Base-by-base conservation (phyloP, 2,329 filamentous ascomycete species). In the Penicillium sp. region DNA sequence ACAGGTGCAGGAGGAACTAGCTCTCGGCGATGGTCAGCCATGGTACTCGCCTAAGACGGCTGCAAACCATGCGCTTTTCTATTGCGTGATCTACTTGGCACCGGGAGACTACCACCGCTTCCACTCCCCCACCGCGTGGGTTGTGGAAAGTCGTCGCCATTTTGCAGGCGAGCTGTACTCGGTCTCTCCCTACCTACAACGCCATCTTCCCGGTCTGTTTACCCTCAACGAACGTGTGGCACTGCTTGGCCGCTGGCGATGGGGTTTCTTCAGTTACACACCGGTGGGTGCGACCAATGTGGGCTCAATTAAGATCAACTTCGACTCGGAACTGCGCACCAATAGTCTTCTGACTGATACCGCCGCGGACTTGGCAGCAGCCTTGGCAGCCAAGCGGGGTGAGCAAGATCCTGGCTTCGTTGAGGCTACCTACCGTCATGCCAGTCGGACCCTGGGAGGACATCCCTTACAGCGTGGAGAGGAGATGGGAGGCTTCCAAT, bases 81-180 rank as follows among this genome's bases (percentile, higher is more conserved):
- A 98, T 76, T 90, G 83, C 59, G 96, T 99, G 61, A 87, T 99
- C 70, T 99, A 99, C 77, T 86, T 99, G 44, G 95, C 96, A 0
- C 95, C 95, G 0, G 95, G 95, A 49, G 96, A 99, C 79, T 99
- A 99, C 78, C 95, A 99, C 78, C 90, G 93, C 63, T 99, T 98
- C 80, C 96, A 99, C 79, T 96, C 91, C 1, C 95, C 95, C 0
- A 88, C 91, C 2, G 90, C 91, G 66, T 99, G 95, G 95, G 92
- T 99, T 16, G 95, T 95, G 33, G 90, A 97, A 76, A 88, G 88
- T 63, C 87, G 96, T 44, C 90, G 95, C n/a, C 95, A 99, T 78
- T 99, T 99, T 72, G 93, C 95, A 0, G 95, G 95, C 56, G 96
- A 99, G 75, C 83, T 99, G 9, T 99, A 90, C 80, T 93, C 89